Conservation (phyloP, 2,329 filamentous ascomycete species). For the Zymoseptoria crescenta region DNA sequence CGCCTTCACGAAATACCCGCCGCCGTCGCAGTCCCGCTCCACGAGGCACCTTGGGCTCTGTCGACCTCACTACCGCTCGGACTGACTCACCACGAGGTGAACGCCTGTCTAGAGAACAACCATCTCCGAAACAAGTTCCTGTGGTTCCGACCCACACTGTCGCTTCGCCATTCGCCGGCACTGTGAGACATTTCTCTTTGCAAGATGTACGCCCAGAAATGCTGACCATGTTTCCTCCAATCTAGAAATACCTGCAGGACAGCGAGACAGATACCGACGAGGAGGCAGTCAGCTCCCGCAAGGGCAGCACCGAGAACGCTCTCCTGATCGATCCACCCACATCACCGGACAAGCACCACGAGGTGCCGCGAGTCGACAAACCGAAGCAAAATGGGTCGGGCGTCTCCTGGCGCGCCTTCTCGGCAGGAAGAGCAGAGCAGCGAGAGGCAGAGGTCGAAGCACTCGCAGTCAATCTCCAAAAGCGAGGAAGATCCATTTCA, state of each 20-base stretch:
- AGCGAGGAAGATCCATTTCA: slow-evolving; percentile 28
- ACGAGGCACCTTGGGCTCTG: slow-evolving; percentile 14
- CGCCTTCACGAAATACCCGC: slow-evolving; percentile 10
- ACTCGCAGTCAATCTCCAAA: slow-evolving; percentile 24
- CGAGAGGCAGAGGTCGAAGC: slow-evolving; percentile 27
- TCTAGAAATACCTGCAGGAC: slow-evolving; percentile 29
- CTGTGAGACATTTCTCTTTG: slow-evolving; percentile 10
- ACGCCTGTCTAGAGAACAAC: slow-evolving; percentile 11
- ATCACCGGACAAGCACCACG: slow-evolving; percentile 13
- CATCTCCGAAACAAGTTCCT: slow-evolving; percentile 8
- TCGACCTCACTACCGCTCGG: slow-evolving; percentile 6
- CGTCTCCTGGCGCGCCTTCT: slow-evolving; percentile 31
- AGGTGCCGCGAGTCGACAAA: slow-evolving; percentile 28
- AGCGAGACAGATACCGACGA: slow-evolving; percentile 24
- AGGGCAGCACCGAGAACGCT: slow-evolving; percentile 21
- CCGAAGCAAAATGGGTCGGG: slow-evolving; percentile 26
- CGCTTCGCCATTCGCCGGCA: slow-evolving; percentile 30
- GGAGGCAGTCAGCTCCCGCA: slow-evolving; percentile 23
- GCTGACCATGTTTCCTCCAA: slow-evolving; percentile 13
- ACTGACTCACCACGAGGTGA: slow-evolving; percentile 21
- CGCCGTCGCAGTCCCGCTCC: slow-evolving; percentile 24
- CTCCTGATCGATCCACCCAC: slow-evolving; percentile 2
- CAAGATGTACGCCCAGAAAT: background rate
- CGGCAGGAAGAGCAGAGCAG: slow-evolving; percentile 26
- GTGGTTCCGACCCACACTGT: slow-evolving; percentile 25